Percentiles rank a stretch among this genome's conserved stretches.
These are phyloP conservation scores for Phytophthora gonapodyides DNA, from an alignment of 352 stramenopile species.

Conservation along the genomic window DNA sequence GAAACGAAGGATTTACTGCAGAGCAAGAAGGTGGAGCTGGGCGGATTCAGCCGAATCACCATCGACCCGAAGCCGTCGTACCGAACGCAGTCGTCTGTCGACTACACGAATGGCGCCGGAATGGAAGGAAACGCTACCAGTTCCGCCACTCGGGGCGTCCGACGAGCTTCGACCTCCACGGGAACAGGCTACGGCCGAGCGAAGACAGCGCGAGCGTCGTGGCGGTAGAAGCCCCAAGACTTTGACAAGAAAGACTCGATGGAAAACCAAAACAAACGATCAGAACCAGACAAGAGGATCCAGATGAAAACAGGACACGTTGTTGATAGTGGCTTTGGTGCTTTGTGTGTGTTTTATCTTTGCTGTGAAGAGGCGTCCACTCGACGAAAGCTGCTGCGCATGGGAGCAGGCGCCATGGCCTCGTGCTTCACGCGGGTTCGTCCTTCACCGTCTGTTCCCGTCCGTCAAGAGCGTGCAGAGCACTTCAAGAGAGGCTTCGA, in stretches of 20 bases:
- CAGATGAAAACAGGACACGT: too few species aligned
- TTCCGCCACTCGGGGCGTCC: slow-evolving; percentile 13
- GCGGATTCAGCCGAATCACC: slow-evolving; percentile 26
- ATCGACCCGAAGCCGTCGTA: slow-evolving; percentile 33
- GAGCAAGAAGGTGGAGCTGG: slow-evolving; percentile 46
- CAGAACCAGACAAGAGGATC: too few species aligned
- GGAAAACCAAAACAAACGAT: slow-evolving; percentile 17
- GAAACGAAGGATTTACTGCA: slow-evolving; percentile 51
- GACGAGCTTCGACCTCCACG: slow-evolving; percentile 22
- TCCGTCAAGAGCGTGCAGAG: background rate
- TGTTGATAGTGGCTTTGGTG: background rate
- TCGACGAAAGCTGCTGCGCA: background rate
- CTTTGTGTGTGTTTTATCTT: slow-evolving; percentile 1
- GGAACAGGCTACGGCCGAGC: slow-evolving; percentile 24
- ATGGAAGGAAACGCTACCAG: slow-evolving; percentile 13
- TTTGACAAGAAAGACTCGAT: slow-evolving; percentile 19
- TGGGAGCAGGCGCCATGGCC: slow-evolving; percentile 11
- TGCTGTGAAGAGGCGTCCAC: slow-evolving; percentile 17
- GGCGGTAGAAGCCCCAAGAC: slow-evolving; percentile 42
- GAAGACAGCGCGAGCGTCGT: slow-evolving; percentile 50
- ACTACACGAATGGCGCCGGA: slow-evolving; percentile 19
- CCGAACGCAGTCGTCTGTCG: slow-evolving; percentile 41
- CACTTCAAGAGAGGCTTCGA: background rate
- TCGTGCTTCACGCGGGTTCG: slow-evolving; percentile 15
- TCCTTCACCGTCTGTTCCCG: background rate